Percentiles rank a stretch among this genome's conserved stretches.
Evolutionary conservation across 495 filamentous ascomycete species (phyloP).

Genomic region (Extremus antarcticus): DNA sequence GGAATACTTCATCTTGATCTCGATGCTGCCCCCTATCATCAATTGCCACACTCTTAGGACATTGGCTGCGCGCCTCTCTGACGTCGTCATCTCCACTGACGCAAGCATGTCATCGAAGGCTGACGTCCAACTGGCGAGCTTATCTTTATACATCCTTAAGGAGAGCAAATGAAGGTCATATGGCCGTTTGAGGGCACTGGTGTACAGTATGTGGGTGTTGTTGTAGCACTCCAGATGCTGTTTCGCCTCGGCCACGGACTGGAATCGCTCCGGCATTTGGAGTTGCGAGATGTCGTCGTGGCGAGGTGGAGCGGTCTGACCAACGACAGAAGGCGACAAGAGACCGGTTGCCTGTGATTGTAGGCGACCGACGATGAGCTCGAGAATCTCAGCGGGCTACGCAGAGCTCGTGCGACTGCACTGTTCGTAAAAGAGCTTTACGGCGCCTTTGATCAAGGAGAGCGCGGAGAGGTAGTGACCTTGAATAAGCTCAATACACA

Average conservation of each 20-base stretch:
- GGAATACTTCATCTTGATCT: background rate
- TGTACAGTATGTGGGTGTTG: background rate
- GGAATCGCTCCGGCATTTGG: background rate
- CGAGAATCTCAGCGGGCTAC: conserved; percentile 2
- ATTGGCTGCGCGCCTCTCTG: background rate
- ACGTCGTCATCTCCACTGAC: background rate
- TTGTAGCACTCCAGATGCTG: background rate
- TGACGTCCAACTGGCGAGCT: background rate
- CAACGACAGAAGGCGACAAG: background rate
- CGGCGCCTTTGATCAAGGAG: background rate
- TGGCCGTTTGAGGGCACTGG: background rate
- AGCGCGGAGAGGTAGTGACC: conserved; percentile 7
- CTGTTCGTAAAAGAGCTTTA: conserved; percentile 3
- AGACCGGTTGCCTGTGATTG: background rate
- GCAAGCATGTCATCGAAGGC: background rate
- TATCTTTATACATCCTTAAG: background rate
- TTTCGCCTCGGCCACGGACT: background rate
- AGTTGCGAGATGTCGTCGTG: background rate
- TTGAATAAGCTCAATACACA: conserved; percentile 8
- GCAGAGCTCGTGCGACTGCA: background rate
- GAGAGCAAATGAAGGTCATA: background rate
- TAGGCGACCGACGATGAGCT: conserved; percentile 3
- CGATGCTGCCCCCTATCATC: background rate
- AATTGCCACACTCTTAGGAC: background rate
- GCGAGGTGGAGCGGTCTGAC: background rate